Conservation (phyloP, 2,329 filamentous ascomycete species). For the Magnaporthiopsis rhizophila region DNA sequence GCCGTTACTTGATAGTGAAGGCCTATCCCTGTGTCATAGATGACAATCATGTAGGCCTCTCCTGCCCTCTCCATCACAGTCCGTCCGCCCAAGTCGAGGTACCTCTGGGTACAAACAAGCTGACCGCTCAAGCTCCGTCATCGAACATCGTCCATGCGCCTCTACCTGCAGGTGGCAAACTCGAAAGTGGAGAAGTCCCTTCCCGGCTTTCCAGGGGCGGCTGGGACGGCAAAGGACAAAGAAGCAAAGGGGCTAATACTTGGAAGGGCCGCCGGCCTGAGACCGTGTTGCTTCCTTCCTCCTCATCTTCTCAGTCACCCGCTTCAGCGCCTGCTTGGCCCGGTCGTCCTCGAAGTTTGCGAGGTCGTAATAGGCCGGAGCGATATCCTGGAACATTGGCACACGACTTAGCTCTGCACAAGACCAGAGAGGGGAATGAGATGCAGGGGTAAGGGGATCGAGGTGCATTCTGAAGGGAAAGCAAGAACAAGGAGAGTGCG, state of each 20-base stretch:
- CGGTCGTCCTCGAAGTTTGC: slow-evolving; percentile 70
- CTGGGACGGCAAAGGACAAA: neutral
- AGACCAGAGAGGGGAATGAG: neutral
- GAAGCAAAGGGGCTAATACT: neutral
- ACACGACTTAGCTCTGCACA: slow-evolving; percentile 21
- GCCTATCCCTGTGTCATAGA: no score
- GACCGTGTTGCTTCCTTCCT: slow-evolving; percentile 39
- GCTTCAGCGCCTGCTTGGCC: slow-evolving; percentile 60
- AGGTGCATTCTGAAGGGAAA: neutral
- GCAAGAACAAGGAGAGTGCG: neutral
- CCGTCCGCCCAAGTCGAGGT: neutral
- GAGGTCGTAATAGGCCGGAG: slow-evolving; percentile 86
- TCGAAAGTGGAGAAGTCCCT: neutral
- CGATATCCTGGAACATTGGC: slow-evolving; percentile 63
- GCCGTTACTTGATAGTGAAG: no score
- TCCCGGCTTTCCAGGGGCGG: no score
- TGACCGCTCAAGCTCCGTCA: neutral
- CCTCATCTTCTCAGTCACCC: slow-evolving; percentile 51
- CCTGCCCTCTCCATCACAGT: neutral
- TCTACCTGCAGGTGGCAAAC: neutral
- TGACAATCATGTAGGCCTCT: neutral
- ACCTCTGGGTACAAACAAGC: neutral
- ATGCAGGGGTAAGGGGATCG: neutral
- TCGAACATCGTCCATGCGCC: neutral
- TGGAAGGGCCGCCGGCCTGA: neutral